Evolutionary conservation across 2,329 filamentous ascomycete genomes (phyloP), one percentile per base, ranked within the genome.

Genomic region (Hawksworthiomyces lignivorus): DNA sequence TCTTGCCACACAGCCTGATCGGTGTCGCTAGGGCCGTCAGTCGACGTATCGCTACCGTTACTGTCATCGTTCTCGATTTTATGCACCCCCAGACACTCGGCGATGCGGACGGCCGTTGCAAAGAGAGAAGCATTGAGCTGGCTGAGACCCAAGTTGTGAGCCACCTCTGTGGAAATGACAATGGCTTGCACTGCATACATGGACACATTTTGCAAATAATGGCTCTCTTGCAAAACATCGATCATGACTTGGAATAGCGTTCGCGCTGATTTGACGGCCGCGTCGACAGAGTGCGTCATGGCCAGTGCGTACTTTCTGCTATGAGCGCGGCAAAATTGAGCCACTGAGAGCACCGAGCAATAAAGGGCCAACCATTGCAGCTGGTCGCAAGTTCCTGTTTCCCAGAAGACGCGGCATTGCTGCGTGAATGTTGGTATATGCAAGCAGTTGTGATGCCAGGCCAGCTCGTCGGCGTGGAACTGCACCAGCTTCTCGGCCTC

Each of bases 351-450:
- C 9, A 58, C 48, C 0, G 55, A 39, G n/a, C 52, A 44, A 35
- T 58, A 58, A 3, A 57, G 37, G 2, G 54, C 54, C 22, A 54
- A 35, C 55, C 55, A 58, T 21, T 54, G 50, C 21, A 46, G 29
- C 39, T 52, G 45, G 44, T 54, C 47, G 18, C 44, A 50, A 18
- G 36, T 27, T 10, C 47, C 45, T 9, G 43, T 47, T 22, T 60
- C 53, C 69, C 69, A 73, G 52, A 67, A 71, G 6, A 54, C 48
- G 17, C 64, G 59, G 50, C 77, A 79, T 31, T 77, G 69, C 10
- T 60, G 60, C 20, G 63, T 54, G 44, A 80, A 79, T 0, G 67
- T 70, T 0, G 74, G 74, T 1, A 72, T 51, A 52, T 80, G 69
- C 15, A 80, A 46, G 18, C 39, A 43, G 41, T 46, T 48, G 41